phyloP scores from a whole-genome alignment of 2,329 filamentous ascomycete genomes.

The Alternaria sp. region DNA sequence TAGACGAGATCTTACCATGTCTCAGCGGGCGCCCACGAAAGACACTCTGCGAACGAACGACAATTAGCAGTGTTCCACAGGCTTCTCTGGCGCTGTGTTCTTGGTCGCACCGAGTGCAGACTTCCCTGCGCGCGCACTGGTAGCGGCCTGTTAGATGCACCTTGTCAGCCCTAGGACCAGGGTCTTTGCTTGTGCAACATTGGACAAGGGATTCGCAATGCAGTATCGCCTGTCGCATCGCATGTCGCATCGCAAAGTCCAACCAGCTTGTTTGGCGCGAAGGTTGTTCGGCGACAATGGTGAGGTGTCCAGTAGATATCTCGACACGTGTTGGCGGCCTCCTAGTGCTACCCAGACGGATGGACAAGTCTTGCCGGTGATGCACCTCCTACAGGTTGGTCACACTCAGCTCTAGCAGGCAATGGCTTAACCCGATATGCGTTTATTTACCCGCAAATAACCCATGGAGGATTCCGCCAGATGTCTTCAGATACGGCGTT shows the following conservation, averaged over 20 bases:
- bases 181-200: conserved; percentile 24
- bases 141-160: conserved; percentile 3
- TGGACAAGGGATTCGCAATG: conserved; percentile 8
- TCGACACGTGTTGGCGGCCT: conserved; percentile 10
- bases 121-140: conserved; percentile 9
- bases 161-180: conserved; percentile 21
- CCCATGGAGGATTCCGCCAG: conserved; percentile 21
- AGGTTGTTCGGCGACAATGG: background rate
- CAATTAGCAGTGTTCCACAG: background rate
- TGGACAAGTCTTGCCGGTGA: conserved; percentile 16
- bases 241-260: background rate
- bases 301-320: conserved; percentile 7
- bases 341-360: background rate
- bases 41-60: background rate
- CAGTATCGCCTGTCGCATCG: background rate
- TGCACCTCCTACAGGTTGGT: conserved; percentile 31
- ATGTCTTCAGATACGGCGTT: conserved; percentile 2
- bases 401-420: conserved; percentile 27
- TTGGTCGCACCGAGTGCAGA: conserved; percentile 19
- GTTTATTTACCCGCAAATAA: conserved; percentile 30
- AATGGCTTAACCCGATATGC: conserved; percentile 26
- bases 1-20: conserved; percentile 18
- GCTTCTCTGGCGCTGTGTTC: background rate
- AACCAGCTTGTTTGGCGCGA: background rate
- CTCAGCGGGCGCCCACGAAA: background rate